Percentiles rank a stretch among this genome's conserved stretches.
phyloP scores from a whole-genome alignment of 441 rosid genomes.

The Brassica balearica region DNA sequence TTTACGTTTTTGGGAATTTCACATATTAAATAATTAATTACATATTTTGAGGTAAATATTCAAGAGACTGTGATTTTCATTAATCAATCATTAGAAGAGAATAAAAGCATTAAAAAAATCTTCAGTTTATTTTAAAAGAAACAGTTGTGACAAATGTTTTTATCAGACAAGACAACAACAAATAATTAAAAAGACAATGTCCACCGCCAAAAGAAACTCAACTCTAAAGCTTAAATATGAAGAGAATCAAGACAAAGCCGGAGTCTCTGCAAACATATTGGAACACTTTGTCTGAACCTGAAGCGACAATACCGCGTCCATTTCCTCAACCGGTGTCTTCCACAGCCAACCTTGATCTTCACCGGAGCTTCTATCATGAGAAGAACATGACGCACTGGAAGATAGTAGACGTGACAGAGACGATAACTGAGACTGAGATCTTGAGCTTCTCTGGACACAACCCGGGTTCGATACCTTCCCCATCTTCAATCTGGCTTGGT shows the following conservation, averaged over 20 bases:
- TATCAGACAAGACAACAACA: conserved; percentile 32
- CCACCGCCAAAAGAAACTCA: conserved; percentile 30
- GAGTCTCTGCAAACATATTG: conserved; percentile 19
- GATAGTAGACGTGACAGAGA: conserved; percentile 55
- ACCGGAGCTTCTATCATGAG: conserved; percentile 21
- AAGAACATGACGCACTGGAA: conserved; percentile 38
- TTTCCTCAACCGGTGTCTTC: conserved; percentile 55
- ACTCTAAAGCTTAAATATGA: conserved; percentile 21
- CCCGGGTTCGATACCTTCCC: conserved; percentile 37
- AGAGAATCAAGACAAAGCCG: conserved; percentile 25
- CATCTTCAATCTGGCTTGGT: conserved; percentile 52
- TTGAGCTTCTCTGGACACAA: conserved; percentile 43
- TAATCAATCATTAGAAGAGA: neutral
- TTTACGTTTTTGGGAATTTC: neutral
- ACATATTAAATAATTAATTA: neutral
- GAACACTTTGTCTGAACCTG: conserved; percentile 45
- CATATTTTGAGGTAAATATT: neutral
- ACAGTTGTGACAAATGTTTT: conserved; percentile 5
- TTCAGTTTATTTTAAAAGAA: neutral
- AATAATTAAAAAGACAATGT: conserved; percentile 19
- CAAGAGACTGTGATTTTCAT: conserved; percentile 3
- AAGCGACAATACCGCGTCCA: conserved; percentile 63
- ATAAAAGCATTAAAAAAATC: neutral
- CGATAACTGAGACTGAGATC: conserved; percentile 57
- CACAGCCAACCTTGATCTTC: conserved; percentile 47